These are phyloP conservation scores for Trametes villosa DNA, from an alignment of 768 basidiomycete species.

Conservation along the genomic window DNA sequence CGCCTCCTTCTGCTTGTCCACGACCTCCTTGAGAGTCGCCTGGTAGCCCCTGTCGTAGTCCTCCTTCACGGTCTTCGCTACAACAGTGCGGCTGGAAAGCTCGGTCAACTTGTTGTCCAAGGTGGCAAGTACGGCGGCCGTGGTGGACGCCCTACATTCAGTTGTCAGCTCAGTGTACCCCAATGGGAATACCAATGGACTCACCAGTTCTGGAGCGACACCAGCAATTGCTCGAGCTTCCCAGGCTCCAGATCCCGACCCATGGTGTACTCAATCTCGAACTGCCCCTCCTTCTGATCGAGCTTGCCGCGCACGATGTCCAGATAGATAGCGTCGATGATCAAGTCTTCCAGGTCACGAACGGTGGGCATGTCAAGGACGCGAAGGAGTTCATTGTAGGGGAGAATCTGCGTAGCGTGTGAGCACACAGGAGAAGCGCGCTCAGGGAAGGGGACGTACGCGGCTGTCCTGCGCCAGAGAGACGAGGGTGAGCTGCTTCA, in stretches of 20 bases:
- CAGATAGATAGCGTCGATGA: conserved; percentile 96
- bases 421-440: background rate
- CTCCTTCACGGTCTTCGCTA: conserved; percentile 46
- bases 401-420: conserved; percentile 61
- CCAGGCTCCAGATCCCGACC: conserved; percentile 89
- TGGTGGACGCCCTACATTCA: conserved; percentile 65
- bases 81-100: conserved; percentile 51
- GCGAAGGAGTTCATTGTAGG: conserved; percentile 74
- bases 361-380: conserved; percentile 77
- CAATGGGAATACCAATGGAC: conserved; percentile 30
- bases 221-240: conserved; percentile 61
- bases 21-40: conserved; percentile 59
- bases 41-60: conserved; percentile 62
- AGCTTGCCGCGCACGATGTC: conserved; percentile 89
- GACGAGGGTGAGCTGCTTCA: conserved; percentile 92
- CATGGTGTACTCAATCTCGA: conserved; percentile 92
- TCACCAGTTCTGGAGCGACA: conserved; percentile 70
- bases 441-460: conserved; percentile 48
- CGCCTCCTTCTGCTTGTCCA: conserved; percentile 61
- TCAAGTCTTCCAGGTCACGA: conserved; percentile 92
- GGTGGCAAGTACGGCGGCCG: conserved; percentile 68
- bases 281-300: conserved; percentile 87
- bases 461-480: conserved; percentile 78
- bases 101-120: conserved; percentile 71
- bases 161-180: background rate